Evolutionary conservation across 2,329 filamentous ascomycete species (phyloP), one percentile per base, ranked within the genome.

Genomic region (Curvularia eragrostidis): DNA sequence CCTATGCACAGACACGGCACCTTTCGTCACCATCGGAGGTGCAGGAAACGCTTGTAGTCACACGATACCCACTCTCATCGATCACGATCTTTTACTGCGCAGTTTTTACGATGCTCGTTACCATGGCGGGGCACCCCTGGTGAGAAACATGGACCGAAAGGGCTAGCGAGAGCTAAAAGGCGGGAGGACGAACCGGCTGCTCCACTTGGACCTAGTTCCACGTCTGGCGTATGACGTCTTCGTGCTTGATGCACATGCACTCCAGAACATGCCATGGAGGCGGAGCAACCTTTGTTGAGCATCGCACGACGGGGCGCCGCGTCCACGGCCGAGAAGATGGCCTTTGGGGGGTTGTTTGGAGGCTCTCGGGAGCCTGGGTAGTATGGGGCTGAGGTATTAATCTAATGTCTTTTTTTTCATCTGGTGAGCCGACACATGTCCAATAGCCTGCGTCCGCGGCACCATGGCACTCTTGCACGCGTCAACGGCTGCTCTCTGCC

Each of bases 301-400:
- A 47, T 30, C 48, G 44, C 41, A 54, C 21, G 23, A 56, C 46
- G 8, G 43, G 41, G 49, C 36, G 44, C 49, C 23, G 55, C 61
- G 24, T 72, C 64, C 67, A 72, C 70, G 70, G 70, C 70, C 71
- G 70, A 58, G 62, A 71, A 54, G 39, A n/a, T 26, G 15, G 6
- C 44, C 39, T 15, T 21, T 6, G 18, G 5, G 19, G 19, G 21
- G 9, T 8, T 12, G 34, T 13, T 8, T 15, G 30, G 41, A 46
- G 30, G n/a, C 28, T 32, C 18, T 32, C 13, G 15, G 21, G 15
- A 15, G 15, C 21, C 3, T 38, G 13, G 24, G 5, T 44, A n/a
- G 28, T 44, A 36, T 39, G 44, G 28, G 23, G 48, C 7, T 71
- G 69, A 58, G 69, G 62, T 58, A 72, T 71, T 69, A 72, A 71